Evolutionary conservation across 2,329 filamentous ascomycete species (phyloP).

Genomic region (Amauroascus verrucosus): DNA sequence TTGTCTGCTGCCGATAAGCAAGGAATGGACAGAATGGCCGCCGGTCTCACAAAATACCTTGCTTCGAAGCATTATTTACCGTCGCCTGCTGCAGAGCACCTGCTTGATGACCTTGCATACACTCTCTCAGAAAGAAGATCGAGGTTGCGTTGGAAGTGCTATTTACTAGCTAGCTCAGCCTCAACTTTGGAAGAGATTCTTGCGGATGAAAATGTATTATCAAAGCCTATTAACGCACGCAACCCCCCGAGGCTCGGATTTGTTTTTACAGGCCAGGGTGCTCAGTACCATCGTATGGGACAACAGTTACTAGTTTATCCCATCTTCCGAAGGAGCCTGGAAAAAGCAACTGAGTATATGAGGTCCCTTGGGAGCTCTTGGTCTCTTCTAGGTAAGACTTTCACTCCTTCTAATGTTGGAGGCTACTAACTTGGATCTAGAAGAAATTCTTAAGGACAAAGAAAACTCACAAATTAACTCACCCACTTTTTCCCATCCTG

Average conservation of each 20-base stretch:
- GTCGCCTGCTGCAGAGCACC: neutral
- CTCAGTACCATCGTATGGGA: constrained; percentile 31
- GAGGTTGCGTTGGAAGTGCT: constrained; percentile 7
- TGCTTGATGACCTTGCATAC: constrained; percentile 9
- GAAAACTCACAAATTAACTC: constrained; percentile 19
- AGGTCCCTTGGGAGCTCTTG: neutral
- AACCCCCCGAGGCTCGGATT: constrained; percentile 21
- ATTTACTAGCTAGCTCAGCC: constrained; percentile 6
- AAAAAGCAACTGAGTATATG: constrained; percentile 14
- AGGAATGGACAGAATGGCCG: neutral
- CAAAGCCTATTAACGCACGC: constrained; percentile 16
- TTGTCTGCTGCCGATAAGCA: constrained; percentile 9
- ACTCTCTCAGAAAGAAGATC: constrained; percentile 10
- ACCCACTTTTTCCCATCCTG: constrained; percentile 24
- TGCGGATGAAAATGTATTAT: constrained; percentile 12
- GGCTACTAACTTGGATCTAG: constrained; percentile 5
- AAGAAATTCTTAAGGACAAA: constrained; percentile 20
- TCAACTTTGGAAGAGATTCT: neutral
- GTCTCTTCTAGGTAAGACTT: neutral
- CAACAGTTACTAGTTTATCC: constrained; percentile 19
- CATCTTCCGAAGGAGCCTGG: constrained; percentile 19
- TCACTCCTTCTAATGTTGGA: neutral
- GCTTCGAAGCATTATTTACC: neutral
- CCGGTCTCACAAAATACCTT: neutral
- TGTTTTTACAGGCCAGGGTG: constrained; percentile 34